Percentiles rank a stretch among this genome's conserved stretches.
Evolutionary conservation across 2,329 filamentous ascomycete species (phyloP).

Genomic region (Hyphodiscus sp.): DNA sequence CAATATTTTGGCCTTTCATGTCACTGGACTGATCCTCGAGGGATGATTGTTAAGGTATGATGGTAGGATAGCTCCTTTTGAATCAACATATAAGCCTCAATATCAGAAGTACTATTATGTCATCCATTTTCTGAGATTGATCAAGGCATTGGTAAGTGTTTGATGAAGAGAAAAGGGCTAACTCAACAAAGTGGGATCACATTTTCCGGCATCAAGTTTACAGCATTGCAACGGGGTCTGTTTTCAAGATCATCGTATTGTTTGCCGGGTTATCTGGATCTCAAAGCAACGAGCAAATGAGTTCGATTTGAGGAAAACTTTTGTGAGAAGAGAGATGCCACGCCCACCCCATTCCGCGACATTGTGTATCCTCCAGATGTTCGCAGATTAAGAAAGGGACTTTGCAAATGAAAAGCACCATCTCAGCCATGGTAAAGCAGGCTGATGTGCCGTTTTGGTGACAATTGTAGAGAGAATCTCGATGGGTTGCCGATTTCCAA

Average conservation of each 20-base stretch:
- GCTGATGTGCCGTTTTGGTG: too few relatives aligned
- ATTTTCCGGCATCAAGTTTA: neutral
- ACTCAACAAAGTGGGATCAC: neutral
- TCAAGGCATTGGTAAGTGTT: neutral
- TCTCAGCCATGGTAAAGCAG: neutral
- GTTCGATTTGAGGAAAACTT: conserved; percentile 7
- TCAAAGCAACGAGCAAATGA: neutral
- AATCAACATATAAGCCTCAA: neutral
- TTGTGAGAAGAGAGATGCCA: conserved; percentile 6
- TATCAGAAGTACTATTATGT: neutral
- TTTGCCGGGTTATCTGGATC: neutral
- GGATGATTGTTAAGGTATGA: neutral
- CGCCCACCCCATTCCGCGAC: neutral
- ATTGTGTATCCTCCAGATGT: neutral
- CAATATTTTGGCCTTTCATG: conserved; percentile 1
- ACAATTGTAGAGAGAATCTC: too few relatives aligned
- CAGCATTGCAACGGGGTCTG: neutral
- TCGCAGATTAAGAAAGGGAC: neutral
- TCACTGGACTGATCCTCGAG: neutral
- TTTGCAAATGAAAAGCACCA: neutral
- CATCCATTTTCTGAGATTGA: neutral
- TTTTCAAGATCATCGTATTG: neutral
- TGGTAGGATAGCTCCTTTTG: neutral
- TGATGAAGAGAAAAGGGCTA: neutral
- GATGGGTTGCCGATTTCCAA: too few relatives aligned